phyloP scores from a whole-genome alignment of 306 rosid species.

The Rubus parviflorus region DNA sequence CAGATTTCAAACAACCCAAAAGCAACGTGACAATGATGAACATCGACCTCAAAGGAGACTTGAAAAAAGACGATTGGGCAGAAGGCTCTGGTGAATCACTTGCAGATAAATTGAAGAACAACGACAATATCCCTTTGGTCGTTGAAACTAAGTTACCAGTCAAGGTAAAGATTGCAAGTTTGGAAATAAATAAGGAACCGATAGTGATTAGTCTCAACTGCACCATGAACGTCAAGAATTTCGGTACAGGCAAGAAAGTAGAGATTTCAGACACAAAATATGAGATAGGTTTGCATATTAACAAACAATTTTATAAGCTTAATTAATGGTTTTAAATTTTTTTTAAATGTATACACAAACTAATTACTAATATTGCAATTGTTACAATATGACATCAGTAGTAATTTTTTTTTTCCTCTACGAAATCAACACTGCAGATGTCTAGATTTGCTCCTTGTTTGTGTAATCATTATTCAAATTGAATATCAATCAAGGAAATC shows the following conservation, averaged over 20 bases:
- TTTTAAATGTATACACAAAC: neutral
- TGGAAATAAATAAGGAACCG: neutral
- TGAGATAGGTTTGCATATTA: neutral
- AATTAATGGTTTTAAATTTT: neutral
- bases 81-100: slow-evolving; percentile 19
- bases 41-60: slow-evolving; percentile 18
- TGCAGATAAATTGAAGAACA: slow-evolving; percentile 10
- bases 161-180: neutral
- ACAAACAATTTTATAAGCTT: neutral
- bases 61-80: neutral
- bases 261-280: slow-evolving; percentile 23
- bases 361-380: neutral
- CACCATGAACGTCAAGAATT: slow-evolving; percentile 27
- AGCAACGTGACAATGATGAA: slow-evolving; percentile 17
- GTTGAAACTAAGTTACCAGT: slow-evolving; percentile 17
- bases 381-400: neutral
- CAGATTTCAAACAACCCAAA: slow-evolving; percentile 19
- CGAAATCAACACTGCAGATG: neutral
- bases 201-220: slow-evolving; percentile 17
- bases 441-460: neutral
- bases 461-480: neutral
- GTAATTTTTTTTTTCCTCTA: neutral
- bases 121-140: slow-evolving; percentile 21
- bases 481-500: neutral
- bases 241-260: slow-evolving; percentile 15